phyloP scores from a whole-genome alignment of 2,329 filamentous ascomycete genomes.

The Colletotrichum cordylinicola region DNA sequence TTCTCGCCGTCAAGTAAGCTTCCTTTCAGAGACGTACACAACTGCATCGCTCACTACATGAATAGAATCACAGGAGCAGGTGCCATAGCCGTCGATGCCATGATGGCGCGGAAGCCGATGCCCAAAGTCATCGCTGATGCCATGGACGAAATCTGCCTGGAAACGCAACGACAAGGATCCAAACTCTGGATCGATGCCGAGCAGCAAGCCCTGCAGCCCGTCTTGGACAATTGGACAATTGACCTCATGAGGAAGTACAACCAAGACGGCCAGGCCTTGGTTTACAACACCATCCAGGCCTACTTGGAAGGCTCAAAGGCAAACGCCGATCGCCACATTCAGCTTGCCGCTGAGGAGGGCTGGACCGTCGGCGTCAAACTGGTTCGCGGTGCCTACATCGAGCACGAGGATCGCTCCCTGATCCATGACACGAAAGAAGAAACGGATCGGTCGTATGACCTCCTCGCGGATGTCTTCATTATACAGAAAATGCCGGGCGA shows the following conservation, averaged over 20 bases:
- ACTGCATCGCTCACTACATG: background rate
- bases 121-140: slow-evolving; percentile 69
- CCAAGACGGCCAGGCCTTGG: slow-evolving; percentile 63
- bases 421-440: slow-evolving; percentile 76
- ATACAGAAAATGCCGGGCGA: slow-evolving; percentile 54
- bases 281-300: slow-evolving; percentile 84
- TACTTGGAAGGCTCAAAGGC: slow-evolving; percentile 71
- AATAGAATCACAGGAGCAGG: slow-evolving; percentile 81
- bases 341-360: slow-evolving; percentile 60
- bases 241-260: slow-evolving; percentile 80
- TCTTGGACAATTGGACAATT: slow-evolving; percentile 82
- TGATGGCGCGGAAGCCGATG: slow-evolving; percentile 67
- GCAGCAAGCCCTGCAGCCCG: slow-evolving; percentile 77
- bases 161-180: slow-evolving; percentile 72
- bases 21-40: background rate
- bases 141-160: slow-evolving; percentile 76
- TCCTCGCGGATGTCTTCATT: slow-evolving; percentile 71
- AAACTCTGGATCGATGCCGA: slow-evolving; percentile 86
- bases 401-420: slow-evolving; percentile 70
- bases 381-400: slow-evolving; percentile 77
- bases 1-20: slow-evolving; percentile 66
- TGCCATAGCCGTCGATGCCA: slow-evolving; percentile 70
- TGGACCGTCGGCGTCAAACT: slow-evolving; percentile 78
- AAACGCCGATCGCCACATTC: slow-evolving; percentile 65
- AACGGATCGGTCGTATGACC: slow-evolving; percentile 77